Base-by-base conservation (phyloP, 352 stramenopile genomes). In the Blastocystis sp. region DNA sequence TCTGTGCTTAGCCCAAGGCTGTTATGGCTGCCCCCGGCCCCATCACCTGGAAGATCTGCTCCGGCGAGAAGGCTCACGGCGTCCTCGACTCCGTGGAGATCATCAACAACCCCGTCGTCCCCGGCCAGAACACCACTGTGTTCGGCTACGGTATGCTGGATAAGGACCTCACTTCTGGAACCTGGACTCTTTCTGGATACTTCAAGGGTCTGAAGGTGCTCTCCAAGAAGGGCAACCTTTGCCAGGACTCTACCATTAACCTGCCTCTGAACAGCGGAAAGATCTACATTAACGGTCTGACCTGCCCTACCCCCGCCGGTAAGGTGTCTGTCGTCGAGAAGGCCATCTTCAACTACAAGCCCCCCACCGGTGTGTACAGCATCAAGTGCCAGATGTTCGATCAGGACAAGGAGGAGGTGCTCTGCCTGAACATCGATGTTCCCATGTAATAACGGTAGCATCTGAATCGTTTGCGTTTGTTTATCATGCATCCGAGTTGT, bases 221-320 rank as follows among this genome's bases (percentile, higher is more conserved):
- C 11, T 60, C 10, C 17, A 69, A 84, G 74, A 88, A 62, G 19
- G 78, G 78, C n/a, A 56, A 76, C 48, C 52, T 88, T 28, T 88
- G 78, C 38, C n/a, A 62, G 28, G 61, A 88, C 48, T 53, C 52
- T 28, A 67, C 59, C n/a, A 21, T 88, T 0, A 45, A 61, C 59
- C 78, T 88, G 11, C 78, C 78, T 88, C 56, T 88, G 14, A 78
- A 61, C 21, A 76, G 56, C 56, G 78, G 78, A 19, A 11, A 38
- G 10, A 88, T 88, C 19, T 88, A 88, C 34, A 61, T 88, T 2
- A 65, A 77, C 19, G 78, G 78, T 62, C 34, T 88, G 38, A 77
- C 14, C 53, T 88, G 78, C 45, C 78, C 78, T 56, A 28, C 45
- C 14, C 21, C 5, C 14, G 19, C 60, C 59, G 78, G 78, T 45